Evolutionary conservation across 1,139 yeast genomes (phyloP), one percentile per base, ranked within the genome.

Genomic region (Geotrichum aggregatum): DNA sequence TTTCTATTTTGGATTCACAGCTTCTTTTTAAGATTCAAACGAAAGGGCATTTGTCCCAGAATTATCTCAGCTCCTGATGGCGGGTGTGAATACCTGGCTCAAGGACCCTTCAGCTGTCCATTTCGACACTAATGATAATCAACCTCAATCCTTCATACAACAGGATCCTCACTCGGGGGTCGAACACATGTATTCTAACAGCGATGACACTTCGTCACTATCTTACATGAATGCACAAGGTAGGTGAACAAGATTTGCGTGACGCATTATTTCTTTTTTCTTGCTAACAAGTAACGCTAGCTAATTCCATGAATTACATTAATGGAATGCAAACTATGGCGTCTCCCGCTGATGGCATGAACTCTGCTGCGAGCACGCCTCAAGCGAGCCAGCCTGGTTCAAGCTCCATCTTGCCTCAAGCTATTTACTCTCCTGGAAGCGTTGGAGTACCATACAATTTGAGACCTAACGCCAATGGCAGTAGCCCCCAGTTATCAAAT

Each of bases 61-160:
- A 21, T 19, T 36, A 36, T 16, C 26, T 18, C 14, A 16, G 19
- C 18, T 30, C 28, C 41, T 46, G 5, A 46, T 46, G 49, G 36
- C 49, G 21, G 44, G 39, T 31, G 49, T 31, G 19, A 46, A 46
- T 30, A 16, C 44, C 35, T 46, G 49, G 49, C 38, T 46, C 16
- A 46, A 39, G 24, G 49, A 46, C 30, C 39, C 49, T 3, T 46
- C 39, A n/a, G 49, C 42, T 16, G 22, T n/a, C 30, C 13, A 28
- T 13, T 46, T 39, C 24, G 49, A 31, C 36, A 19, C 5, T 8
- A 33, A n/a, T 16, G 38, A 43, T 14, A 14, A 5, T 13, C 49
- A 46, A 30, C 36, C 42, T 16, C 49, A 36, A 19, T n/a, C 43
- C 14, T 46, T 38, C 18, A 11, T 46, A 19, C 47, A 43, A 30